Conservation (phyloP, 768 basidiomycete species). For the Baorangia bicolor region DNA sequence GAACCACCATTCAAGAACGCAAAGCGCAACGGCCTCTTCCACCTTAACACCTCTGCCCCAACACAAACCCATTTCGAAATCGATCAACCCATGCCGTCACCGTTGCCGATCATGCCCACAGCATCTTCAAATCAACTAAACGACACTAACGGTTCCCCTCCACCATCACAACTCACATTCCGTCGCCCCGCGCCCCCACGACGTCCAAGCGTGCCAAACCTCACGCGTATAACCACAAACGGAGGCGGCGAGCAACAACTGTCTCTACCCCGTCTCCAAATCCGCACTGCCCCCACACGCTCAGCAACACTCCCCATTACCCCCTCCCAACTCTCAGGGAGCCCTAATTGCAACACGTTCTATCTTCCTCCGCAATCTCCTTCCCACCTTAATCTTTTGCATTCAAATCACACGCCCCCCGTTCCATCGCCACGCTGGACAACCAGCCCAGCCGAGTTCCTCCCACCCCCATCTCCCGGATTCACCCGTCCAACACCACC, state of each 20-base stretch:
- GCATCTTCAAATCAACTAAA: constrained; percentile 36
- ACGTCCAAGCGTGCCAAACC: constrained; percentile 62
- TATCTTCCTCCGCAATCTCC: constrained; percentile 46
- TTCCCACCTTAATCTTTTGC: constrained; percentile 56
- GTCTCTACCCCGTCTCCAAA: constrained; percentile 56
- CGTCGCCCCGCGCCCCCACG: constrained; percentile 48
- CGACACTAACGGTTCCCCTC: constrained; percentile 60
- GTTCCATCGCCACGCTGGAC: constrained; percentile 45
- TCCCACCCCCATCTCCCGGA: constrained; percentile 34
- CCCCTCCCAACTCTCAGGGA: constrained; percentile 21
- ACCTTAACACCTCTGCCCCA: constrained; percentile 61
- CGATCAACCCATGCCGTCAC: constrained; percentile 52
- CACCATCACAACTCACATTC: constrained; percentile 63
- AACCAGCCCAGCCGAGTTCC: constrained; percentile 36
- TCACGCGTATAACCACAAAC: constrained; percentile 61
- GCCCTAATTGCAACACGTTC: constrained; percentile 20
- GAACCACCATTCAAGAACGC: constrained; percentile 26
- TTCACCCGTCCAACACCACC: constrained; percentile 34
- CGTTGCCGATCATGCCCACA: constrained; percentile 57
- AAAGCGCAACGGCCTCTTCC: constrained; percentile 57
- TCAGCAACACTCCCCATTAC: constrained; percentile 60
- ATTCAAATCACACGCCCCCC: constrained; percentile 61
- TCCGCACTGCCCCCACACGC: constrained; percentile 56
- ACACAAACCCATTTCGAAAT: constrained; percentile 56
- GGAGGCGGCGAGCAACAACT: constrained; percentile 42